Base-by-base conservation (phyloP, 2,329 filamentous ascomycete species). In the Cladosporium sp. region DNA sequence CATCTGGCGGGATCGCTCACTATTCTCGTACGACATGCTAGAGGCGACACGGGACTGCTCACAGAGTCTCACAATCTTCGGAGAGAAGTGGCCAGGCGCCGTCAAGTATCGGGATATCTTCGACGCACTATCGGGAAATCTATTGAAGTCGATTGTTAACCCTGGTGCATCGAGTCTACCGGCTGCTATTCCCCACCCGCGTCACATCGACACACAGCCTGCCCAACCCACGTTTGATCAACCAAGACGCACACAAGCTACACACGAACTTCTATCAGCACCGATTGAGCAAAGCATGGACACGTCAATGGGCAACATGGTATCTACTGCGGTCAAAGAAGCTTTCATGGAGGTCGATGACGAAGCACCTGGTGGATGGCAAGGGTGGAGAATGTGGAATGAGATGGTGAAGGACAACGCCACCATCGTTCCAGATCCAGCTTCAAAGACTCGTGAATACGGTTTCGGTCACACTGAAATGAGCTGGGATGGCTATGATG, bases 1-100 rank as follows among this genome's bases (percentile, higher is more conserved):
- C 51, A 63, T 65, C 17, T 73, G 69, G 69, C 54, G 54, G 15
- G 54, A 56, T 11, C 54, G 54, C 34, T 43, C 43, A 15, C 45
- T 58, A 5, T 58, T 58, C 25, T 42, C 36, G 5, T 58, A 58
- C 25, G 55, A 51, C 11, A 51, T 47, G n/a, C 45, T 58, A 5
- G 55, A 58, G 30, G 47, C 55, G 5, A 58, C 55, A 8, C n/a
- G 49, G 34, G 55, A 51, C 36, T 58, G 55, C 36, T 51, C 55
- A 3, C 55, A 58, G 22, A 43, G 37, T 11, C 17, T 58, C 17
- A 58, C 55, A 6, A 58, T 58, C 38, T 58, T 58, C 19, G 55
- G 45, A 22, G 55, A 58, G 17, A 58, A 58, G 17, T 58, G 55
- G 55, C 55, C 55, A 20, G 55, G 55, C 17, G 55, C 55, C 4